phyloP scores from a whole-genome alignment of 768 basidiomycete genomes.

The Amanita phalloides region DNA sequence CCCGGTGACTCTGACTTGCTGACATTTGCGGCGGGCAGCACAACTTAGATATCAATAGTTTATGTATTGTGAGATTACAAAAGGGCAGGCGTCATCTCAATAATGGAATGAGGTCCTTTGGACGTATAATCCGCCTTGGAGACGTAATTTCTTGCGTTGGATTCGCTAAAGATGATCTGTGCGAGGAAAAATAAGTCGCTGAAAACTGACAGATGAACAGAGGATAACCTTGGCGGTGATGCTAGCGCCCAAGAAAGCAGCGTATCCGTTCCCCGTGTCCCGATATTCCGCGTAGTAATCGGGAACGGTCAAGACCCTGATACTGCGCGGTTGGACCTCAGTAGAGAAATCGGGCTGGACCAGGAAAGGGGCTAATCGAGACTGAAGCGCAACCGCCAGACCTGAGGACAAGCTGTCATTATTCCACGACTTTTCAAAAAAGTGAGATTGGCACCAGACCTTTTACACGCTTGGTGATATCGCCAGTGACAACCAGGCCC shows the following conservation, averaged over 20 bases:
- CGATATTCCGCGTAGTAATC: constrained; percentile 90
- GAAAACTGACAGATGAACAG: background rate
- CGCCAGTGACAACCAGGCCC: constrained; percentile 74
- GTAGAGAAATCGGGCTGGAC: constrained; percentile 51
- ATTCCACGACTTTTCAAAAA: background rate
- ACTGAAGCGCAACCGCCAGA: constrained; percentile 58
- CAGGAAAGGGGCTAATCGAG: constrained; percentile 55
- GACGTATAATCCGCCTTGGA: constrained; percentile 70
- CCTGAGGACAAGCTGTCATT: constrained; percentile 24
- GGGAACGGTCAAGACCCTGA: constrained; percentile 58
- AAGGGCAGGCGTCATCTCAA: constrained; percentile 69
- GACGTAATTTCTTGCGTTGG: constrained; percentile 56
- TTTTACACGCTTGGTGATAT: constrained; percentile 60
- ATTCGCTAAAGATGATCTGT: constrained; percentile 69
- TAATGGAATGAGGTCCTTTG: constrained; percentile 63
- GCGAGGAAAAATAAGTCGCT: constrained; percentile 4
- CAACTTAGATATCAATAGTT: constrained; percentile 30
- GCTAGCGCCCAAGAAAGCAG: constrained; percentile 72
- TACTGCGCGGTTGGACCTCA: constrained; percentile 60
- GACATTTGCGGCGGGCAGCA: constrained; percentile 67
- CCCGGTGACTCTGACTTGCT: constrained; percentile 96
- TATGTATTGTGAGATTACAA: constrained; percentile 27
- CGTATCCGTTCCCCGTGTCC: constrained; percentile 72
- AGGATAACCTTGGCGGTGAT: constrained; percentile 60
- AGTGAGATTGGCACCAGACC: constrained; percentile 26